These are phyloP conservation scores for Inonotus hispidus DNA, from an alignment of 1,284 basidiomycete genomes.

Conservation along the genomic window DNA sequence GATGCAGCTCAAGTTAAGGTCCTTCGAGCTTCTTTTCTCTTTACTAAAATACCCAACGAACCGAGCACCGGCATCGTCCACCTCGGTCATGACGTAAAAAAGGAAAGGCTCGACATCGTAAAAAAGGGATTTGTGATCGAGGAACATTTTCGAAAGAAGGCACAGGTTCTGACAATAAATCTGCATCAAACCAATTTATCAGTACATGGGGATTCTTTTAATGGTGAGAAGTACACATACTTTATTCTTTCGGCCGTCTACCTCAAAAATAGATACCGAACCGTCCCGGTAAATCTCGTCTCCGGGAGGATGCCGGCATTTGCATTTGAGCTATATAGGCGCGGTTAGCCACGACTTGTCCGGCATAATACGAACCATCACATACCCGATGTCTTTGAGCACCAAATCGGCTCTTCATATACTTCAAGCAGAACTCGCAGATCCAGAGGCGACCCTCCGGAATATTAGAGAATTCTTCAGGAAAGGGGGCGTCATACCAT, in stretches of 20 bases:
- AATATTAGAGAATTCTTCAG: conserved; percentile 93
- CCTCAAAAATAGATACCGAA: conserved; percentile 89
- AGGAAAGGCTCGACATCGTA: conserved; percentile 99
- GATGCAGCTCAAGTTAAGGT: conserved; percentile 98
- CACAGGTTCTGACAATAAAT: conserved; percentile 99
- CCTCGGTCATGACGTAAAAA: conserved; percentile 96
- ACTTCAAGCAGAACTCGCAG: conserved; percentile 98
- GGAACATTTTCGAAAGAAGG: conserved; percentile 97
- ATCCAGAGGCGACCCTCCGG: conserved; percentile 94
- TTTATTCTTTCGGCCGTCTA: conserved; percentile 98
- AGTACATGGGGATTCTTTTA: neutral
- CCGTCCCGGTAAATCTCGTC: conserved; percentile 98
- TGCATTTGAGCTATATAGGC: conserved; percentile 80
- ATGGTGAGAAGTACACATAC: conserved; percentile 31
- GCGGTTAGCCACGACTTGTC: neutral
- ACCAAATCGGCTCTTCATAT: conserved; percentile 94
- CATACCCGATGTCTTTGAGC: conserved; percentile 82
- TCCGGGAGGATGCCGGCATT: conserved; percentile 90
- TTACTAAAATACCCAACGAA: conserved; percentile 99
- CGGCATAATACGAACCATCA: conserved; percentile 16
- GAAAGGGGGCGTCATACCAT: conserved; percentile 99
- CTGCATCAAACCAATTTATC: conserved; percentile 32
- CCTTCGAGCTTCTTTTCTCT: conserved; percentile 94
- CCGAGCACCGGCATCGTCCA: conserved; percentile 83
- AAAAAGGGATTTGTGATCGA: conserved; percentile 99